These are phyloP conservation scores for Malassezia globosa DNA, from an alignment of 1,284 basidiomycete species.

Conservation along the genomic window DNA sequence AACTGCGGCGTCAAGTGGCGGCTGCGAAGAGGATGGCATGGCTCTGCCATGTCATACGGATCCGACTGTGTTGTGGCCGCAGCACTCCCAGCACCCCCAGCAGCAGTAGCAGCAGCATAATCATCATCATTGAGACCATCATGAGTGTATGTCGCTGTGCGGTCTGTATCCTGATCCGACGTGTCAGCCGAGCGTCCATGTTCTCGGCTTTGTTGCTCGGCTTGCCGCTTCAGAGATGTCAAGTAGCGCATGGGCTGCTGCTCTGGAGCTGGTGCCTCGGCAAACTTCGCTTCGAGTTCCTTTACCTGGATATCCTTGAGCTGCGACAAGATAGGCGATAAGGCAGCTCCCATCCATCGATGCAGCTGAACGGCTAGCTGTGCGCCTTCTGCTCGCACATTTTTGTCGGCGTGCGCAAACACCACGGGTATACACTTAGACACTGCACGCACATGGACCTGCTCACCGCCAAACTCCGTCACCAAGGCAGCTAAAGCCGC, in stretches of 20 bases:
- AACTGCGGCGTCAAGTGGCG: conserved; percentile 50
- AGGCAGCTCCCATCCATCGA: conserved; percentile 74
- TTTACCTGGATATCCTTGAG: conserved; percentile 97
- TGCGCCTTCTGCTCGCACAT: conserved; percentile 81
- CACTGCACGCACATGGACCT: conserved; percentile 62
- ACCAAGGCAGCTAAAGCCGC: conserved; percentile 61
- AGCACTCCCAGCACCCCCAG: too few species aligned
- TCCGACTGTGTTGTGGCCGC: conserved; percentile 53
- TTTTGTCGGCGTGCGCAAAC: conserved; percentile 90
- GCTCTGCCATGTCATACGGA: conserved; percentile 71
- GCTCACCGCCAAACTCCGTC: conserved; percentile 71
- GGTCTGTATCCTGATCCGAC: conserved; percentile 6
- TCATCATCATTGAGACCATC: too few species aligned
- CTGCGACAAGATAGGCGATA: conserved; percentile 76
- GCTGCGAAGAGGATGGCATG: conserved; percentile 65
- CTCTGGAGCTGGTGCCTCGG: conserved; percentile 66
- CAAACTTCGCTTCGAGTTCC: conserved; percentile 84
- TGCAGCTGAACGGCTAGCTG: conserved; percentile 68
- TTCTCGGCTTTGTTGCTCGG: conserved; percentile 19
- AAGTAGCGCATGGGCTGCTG: conserved; percentile 70
- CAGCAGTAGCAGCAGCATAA: too few species aligned
- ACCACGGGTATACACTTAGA: conserved; percentile 82
- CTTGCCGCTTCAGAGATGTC: conserved; percentile 55
- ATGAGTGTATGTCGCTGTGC: not conserved
- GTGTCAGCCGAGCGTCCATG: conserved; percentile 49